Percentiles rank a stretch among this genome's conserved stretches.
Conservation (phyloP, 169 alveolate genomes). For the Babesia ovata region DNA sequence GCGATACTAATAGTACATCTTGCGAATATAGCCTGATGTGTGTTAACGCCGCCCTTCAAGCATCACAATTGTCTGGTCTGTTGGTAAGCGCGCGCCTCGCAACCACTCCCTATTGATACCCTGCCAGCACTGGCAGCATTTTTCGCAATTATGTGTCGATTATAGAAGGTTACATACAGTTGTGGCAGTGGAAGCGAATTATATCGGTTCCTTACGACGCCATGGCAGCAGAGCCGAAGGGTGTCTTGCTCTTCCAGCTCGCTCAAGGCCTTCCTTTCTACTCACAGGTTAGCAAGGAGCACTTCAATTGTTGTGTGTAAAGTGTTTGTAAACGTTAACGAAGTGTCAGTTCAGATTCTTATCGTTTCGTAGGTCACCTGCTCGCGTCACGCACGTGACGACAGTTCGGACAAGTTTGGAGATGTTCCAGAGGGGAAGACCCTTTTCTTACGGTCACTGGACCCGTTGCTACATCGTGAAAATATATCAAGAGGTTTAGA, state of each 20-base stretch:
- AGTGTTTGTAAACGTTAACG: too few relatives aligned
- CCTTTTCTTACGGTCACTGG: slow-evolving; percentile 35
- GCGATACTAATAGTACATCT: too few relatives aligned
- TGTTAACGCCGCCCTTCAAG: too few relatives aligned
- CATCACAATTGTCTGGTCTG: too few relatives aligned
- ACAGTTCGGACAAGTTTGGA: background rate
- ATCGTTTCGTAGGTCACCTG: slow-evolving; percentile 5
- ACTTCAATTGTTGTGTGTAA: background rate
- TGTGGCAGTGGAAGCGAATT: too few relatives aligned
- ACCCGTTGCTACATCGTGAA: slow-evolving; percentile 20
- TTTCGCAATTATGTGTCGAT: too few relatives aligned
- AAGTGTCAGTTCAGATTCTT: background rate
- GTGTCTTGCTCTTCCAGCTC: slow-evolving; percentile 14
- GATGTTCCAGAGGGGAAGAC: slow-evolving; percentile 8
- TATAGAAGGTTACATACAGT: too few relatives aligned
- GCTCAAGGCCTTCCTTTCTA: slow-evolving; percentile 47
- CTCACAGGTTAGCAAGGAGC: slow-evolving; percentile 45
- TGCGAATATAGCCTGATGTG: too few relatives aligned
- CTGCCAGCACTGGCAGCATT: too few relatives aligned
- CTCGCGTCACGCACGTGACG: slow-evolving; percentile 7
- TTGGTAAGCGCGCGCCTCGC: too few relatives aligned
- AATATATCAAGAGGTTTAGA: background rate
- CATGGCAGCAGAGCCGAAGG: background rate
- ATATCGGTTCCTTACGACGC: background rate
- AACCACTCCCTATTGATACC: too few relatives aligned